These are phyloP conservation scores for Leccinellum albellum DNA, from an alignment of 768 basidiomycete genomes.

Conservation along the genomic window DNA sequence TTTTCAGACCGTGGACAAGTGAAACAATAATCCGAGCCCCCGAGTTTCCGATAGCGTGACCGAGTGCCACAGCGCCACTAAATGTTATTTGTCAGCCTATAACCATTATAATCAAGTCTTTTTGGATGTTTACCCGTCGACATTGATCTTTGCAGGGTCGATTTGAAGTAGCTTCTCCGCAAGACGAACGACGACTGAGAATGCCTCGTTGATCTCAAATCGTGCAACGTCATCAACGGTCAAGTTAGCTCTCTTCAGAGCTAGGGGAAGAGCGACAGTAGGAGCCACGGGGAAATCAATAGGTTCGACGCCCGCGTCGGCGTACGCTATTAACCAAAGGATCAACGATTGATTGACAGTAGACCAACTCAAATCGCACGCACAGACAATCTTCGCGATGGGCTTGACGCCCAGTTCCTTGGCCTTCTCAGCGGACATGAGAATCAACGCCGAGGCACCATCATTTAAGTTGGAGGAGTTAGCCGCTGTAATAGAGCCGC, in stretches of 20 bases:
- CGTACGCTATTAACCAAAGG: slow-evolving; percentile 62
- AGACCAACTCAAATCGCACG: slow-evolving; percentile 29
- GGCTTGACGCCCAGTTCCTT: slow-evolving; percentile 88
- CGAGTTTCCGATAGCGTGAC: slow-evolving; percentile 95
- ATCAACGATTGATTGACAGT: slow-evolving; percentile 1
- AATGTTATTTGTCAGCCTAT: slow-evolving; percentile 13
- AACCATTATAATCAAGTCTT: slow-evolving; percentile 1
- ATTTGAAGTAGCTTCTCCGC: slow-evolving; percentile 85
- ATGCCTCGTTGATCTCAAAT: slow-evolving; percentile 98
- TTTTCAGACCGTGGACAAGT: slow-evolving; percentile 84
- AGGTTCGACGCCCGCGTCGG: slow-evolving; percentile 94
- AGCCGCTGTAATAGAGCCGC: slow-evolving; percentile 90
- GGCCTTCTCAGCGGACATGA: slow-evolving; percentile 92
- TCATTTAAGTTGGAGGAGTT: slow-evolving; percentile 95
- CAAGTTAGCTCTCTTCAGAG: slow-evolving; percentile 83
- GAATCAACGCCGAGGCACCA: slow-evolving; percentile 91
- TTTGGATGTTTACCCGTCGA: slow-evolving; percentile 62
- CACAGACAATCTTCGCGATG: slow-evolving; percentile 91
- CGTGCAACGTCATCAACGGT: slow-evolving; percentile 79
- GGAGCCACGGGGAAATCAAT: slow-evolving; percentile 97
- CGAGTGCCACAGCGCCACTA: slow-evolving; percentile 95
- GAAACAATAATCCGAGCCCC: slow-evolving; percentile 94
- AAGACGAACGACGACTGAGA: slow-evolving; percentile 89
- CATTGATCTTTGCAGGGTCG: slow-evolving; percentile 85
- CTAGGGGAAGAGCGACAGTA: slow-evolving; percentile 83